Conservation (phyloP, 495 filamentous ascomycete genomes). For the Peziza echinospora region DNA sequence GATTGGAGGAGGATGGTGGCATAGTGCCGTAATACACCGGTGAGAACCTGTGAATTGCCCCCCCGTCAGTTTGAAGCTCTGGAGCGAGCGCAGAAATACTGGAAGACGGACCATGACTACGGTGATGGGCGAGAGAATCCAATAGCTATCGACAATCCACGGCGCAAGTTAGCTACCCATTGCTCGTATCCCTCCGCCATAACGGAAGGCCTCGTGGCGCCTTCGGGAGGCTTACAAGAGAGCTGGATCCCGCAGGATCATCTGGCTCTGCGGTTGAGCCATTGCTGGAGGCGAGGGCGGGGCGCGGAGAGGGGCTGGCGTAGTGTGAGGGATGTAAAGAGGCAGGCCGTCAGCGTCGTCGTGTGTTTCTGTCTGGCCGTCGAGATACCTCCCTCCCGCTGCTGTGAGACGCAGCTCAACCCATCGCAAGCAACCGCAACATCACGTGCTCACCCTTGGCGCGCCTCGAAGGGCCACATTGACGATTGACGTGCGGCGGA, state of each 20-base stretch:
- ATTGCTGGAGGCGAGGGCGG: constrained; percentile 39
- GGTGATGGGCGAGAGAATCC: constrained; percentile 94
- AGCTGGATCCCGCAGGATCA: constrained; percentile 96
- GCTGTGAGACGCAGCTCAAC: no score
- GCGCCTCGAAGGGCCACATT: no score
- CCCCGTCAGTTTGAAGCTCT: neutral
- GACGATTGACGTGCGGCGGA: no score
- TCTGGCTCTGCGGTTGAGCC: constrained; percentile 72
- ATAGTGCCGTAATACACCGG: constrained; percentile 89
- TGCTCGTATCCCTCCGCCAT: no score
- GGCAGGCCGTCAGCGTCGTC: no score
- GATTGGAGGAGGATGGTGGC: constrained; percentile 73
- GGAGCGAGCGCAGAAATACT: neutral
- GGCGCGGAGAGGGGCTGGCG: no score
- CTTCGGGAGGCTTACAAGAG: constrained; percentile 48
- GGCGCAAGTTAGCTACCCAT: constrained; percentile 5
- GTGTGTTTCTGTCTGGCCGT: no score
- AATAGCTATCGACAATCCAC: no score
- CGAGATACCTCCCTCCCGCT: no score
- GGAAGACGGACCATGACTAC: constrained; percentile 65
- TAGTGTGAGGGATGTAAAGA: no score
- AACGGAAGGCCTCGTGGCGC: neutral
- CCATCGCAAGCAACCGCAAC: no score
- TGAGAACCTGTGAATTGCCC: constrained; percentile 45
- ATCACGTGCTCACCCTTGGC: no score